Base-by-base conservation (phyloP, 2,329 filamentous ascomycete species). In the Paraphaeosphaeria sporulosa region DNA sequence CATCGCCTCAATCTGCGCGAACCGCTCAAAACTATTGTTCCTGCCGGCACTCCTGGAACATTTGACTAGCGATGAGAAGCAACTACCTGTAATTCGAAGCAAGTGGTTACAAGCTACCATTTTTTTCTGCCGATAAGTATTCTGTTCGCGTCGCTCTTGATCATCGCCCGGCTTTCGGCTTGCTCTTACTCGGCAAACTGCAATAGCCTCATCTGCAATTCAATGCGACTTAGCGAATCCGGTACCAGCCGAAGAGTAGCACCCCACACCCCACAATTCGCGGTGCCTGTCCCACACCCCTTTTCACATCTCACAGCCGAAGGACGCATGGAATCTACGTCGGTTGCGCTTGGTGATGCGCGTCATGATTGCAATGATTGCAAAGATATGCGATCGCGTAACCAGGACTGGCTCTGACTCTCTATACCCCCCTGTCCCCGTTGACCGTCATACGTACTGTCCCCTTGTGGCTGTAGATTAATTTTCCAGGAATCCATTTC, bases 401-500 rank as follows among this genome's bases (percentile, higher is more conserved):
- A 19, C 59, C 60, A 62, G 64, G 63, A 68, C 64, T 66, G 61
- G 63, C 40, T 61, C 65, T 62, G 55, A 60, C 44, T 50, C 36
- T 23, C 60, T 64, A 65, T 61, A 67, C 36, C 58, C 61, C 65
- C 65, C 44, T 63, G 65, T 63, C 58, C 61, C 60, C 53, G 58
- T 56, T 59, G 59, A 38, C 60, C 60, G 60, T 51, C 34, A 34
- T 51, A 52, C 56, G 60, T 63, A 61, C 58, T 56, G 30, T 63
- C 59, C n/a, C 43, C 59, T 61, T 63, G 51, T 47, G 40, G 34
- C 1, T 44, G 21, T 52, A 60, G 66, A 67, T 70, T 66, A 65
- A 66, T 57, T 57, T 57, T 58, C 25, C 38, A 64, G 55, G 40
- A 43, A 52, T 46, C 57, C 27, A 61, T 53, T 48, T 48, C 32